phyloP scores from a whole-genome alignment of 2,329 filamentous ascomycete genomes.

The Colletotrichum navitas region DNA sequence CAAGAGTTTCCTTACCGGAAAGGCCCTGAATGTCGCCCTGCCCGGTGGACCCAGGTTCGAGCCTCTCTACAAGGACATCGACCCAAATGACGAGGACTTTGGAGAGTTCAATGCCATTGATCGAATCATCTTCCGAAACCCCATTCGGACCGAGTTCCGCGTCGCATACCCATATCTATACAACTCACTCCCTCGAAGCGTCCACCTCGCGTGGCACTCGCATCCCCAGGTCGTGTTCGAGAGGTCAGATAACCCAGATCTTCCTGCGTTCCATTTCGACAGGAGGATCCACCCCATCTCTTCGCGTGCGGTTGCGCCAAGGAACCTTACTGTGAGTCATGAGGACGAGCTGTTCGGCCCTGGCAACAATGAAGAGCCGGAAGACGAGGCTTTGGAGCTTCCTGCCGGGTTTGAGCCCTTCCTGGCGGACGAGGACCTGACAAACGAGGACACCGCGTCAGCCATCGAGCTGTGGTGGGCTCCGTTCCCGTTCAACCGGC shows the following conservation, averaged over 20 bases:
- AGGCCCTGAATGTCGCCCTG: slow-evolving; percentile 95
- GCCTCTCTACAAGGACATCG: slow-evolving; percentile 97
- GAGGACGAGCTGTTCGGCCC: slow-evolving; percentile 93
- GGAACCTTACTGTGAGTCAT: slow-evolving; percentile 91
- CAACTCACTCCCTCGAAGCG: slow-evolving; percentile 94
- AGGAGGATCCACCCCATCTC: slow-evolving; percentile 98
- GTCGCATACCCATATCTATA: slow-evolving; percentile 96
- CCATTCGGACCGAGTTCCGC: slow-evolving; percentile 94
- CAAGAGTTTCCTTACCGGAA: slow-evolving; percentile 94
- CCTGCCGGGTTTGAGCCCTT: slow-evolving; percentile 88
- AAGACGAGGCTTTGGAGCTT: slow-evolving; percentile 88
- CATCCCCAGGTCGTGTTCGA: slow-evolving; percentile 94
- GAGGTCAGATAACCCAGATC: slow-evolving; percentile 84
- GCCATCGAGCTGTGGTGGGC: slow-evolving; percentile 99
- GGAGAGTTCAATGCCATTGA: slow-evolving; percentile 99
- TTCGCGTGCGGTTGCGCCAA: slow-evolving; percentile 91
- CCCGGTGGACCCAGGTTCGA: slow-evolving; percentile 98
- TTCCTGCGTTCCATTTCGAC: slow-evolving; percentile 98
- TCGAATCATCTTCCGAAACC: slow-evolving; percentile 96
- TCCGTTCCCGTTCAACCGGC: slow-evolving; percentile 92
- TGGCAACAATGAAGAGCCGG: slow-evolving; percentile 77
- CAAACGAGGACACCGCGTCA: slow-evolving; percentile 88
- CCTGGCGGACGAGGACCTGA: slow-evolving; percentile 88
- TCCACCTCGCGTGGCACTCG: slow-evolving; percentile 93
- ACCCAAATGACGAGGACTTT: slow-evolving; percentile 98